phyloP scores from a whole-genome alignment of 139 green algal genomes.

The Chlamydomonas sp. region DNA sequence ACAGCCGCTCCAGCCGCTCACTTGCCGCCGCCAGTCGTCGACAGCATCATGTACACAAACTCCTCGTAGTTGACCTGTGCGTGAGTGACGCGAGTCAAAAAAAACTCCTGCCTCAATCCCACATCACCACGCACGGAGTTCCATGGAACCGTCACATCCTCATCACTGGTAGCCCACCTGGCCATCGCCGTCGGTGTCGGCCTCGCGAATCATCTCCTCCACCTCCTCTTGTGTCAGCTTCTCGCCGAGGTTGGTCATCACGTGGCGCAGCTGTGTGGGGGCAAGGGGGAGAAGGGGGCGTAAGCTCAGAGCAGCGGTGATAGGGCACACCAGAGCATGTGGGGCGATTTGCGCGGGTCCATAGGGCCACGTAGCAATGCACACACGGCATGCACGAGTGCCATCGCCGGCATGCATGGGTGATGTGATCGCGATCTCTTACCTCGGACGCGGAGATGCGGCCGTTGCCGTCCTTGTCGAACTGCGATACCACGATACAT shows the following conservation, averaged over 20 bases:
- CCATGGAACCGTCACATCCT: too few relatives aligned
- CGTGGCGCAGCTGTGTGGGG: constrained; percentile 80
- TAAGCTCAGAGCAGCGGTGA: neutral
- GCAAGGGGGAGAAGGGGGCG: neutral
- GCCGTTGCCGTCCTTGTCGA: constrained; percentile 99
- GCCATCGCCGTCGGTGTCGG: constrained; percentile 87
- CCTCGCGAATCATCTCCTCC: constrained; percentile 95
- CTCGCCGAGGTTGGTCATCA: constrained; percentile 97
- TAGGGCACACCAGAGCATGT: neutral
- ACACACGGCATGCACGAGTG: too few relatives aligned
- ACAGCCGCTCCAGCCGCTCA: too few relatives aligned
- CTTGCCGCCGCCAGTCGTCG: too few relatives aligned
- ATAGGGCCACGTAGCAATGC: too few relatives aligned
- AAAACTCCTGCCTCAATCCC: constrained; percentile 14
- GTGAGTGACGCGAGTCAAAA: constrained; percentile 61
- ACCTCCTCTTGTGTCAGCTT: constrained; percentile 98
- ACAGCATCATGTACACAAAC: constrained; percentile 64
- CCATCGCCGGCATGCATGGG: too few relatives aligned
- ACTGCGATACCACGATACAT: too few relatives aligned
- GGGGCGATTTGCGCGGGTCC: too few relatives aligned
- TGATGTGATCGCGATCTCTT: too few relatives aligned
- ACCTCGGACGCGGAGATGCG: constrained; percentile 97
- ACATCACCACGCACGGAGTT: neutral
- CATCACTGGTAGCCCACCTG: constrained; percentile 40
- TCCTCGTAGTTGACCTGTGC: too few relatives aligned